phyloP scores from a whole-genome alignment of 176 grass and related monocot species.

The Saccharum officinarum region DNA sequence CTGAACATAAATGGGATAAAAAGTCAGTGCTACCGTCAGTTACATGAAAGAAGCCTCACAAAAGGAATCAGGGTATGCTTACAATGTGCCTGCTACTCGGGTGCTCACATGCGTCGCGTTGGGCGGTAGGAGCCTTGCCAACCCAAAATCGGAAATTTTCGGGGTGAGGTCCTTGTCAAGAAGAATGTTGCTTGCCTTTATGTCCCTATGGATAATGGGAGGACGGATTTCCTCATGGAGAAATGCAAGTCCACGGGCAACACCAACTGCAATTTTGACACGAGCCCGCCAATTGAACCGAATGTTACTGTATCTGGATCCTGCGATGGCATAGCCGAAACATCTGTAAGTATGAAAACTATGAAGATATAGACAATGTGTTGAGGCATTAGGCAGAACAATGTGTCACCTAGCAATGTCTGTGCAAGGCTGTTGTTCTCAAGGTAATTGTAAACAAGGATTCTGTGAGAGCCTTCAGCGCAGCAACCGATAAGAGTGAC shows the following conservation, averaged over 20 bases:
- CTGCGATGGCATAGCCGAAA: slow-evolving; percentile 41
- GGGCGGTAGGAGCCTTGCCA: slow-evolving; percentile 72
- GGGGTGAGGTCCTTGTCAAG: slow-evolving; percentile 74
- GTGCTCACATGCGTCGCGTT: slow-evolving; percentile 91
- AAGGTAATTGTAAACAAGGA: slow-evolving; percentile 86
- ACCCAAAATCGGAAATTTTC: slow-evolving; percentile 88
- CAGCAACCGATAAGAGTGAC: slow-evolving; percentile 81
- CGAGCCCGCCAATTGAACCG: slow-evolving; percentile 70
- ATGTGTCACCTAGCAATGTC: slow-evolving; percentile 71
- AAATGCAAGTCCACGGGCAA: slow-evolving; percentile 81
- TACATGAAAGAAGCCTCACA: neutral
- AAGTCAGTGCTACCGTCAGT: slow-evolving; percentile 18
- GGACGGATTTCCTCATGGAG: slow-evolving; percentile 78
- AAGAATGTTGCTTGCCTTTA: slow-evolving; percentile 98
- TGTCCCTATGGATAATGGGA: slow-evolving; percentile 87
- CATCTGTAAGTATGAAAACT: neutral
- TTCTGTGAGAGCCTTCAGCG: slow-evolving; percentile 59
- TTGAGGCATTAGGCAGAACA: neutral
- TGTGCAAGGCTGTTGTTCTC: slow-evolving; percentile 92
- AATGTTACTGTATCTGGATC: slow-evolving; percentile 56
- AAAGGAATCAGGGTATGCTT: slow-evolving; percentile 19
- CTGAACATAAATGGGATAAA: slow-evolving; percentile 29
- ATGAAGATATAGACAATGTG: neutral
- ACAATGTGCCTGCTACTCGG: slow-evolving; percentile 92
- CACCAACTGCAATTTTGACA: slow-evolving; percentile 71